Conservation (phyloP, 306 rosid genomes). For the Purshia tridentata region DNA sequence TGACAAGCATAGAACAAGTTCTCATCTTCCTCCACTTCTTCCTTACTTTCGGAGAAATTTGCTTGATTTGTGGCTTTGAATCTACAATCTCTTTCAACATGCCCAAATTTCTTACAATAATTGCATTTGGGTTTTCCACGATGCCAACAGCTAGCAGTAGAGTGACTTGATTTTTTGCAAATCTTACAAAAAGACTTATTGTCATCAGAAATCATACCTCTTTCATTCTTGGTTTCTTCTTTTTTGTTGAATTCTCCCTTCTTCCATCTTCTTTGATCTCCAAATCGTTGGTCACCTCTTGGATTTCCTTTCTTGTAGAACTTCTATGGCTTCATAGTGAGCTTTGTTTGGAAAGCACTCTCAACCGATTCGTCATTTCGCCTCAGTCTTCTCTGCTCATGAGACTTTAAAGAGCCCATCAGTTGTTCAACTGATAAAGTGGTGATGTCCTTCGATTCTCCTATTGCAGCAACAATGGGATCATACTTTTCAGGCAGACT, state of each 20-base stretch:
- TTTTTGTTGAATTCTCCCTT: neutral
- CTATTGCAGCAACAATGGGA: neutral
- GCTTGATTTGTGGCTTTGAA: conserved; percentile 8
- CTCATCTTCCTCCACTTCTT: neutral
- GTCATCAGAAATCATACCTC: neutral
- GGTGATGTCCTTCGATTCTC: neutral
- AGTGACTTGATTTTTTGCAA: neutral
- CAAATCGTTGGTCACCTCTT: neutral
- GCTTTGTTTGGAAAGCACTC: neutral
- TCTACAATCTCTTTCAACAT: neutral
- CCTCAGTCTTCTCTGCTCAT: neutral
- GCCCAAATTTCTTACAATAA: neutral
- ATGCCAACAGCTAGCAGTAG: neutral
- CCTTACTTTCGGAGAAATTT: neutral
- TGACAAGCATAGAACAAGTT: neutral
- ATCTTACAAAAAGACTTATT: neutral
- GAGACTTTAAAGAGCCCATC: conserved; percentile 5
- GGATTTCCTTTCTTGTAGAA: no score
- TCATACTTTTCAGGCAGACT: neutral
- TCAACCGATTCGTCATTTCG: neutral
- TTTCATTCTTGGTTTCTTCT: neutral
- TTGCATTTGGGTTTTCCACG: conserved; percentile 5
- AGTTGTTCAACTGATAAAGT: neutral
- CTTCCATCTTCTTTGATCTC: neutral
- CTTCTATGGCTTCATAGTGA: neutral